These are phyloP conservation scores for Lachnellula hyalina DNA, from an alignment of 2,329 filamentous ascomycete species.

Conservation along the genomic window DNA sequence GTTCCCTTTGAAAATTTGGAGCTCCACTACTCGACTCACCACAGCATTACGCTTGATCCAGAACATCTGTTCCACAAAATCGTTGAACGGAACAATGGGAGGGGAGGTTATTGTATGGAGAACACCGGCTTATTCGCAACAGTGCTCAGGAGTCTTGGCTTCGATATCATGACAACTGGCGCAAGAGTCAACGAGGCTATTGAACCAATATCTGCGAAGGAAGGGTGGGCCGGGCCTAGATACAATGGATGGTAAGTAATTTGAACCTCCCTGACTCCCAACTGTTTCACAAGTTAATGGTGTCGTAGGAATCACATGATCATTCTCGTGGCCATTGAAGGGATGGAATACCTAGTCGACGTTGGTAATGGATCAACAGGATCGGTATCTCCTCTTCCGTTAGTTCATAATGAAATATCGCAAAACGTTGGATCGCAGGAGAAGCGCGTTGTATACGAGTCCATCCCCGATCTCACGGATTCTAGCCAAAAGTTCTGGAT, in stretches of 20 bases:
- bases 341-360: constrained; percentile 47
- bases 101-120: constrained; percentile 58
- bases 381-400: constrained; percentile 49
- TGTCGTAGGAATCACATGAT: constrained; percentile 49
- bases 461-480: constrained; percentile 40
- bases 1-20: constrained; percentile 17
- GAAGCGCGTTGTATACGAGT: constrained; percentile 48
- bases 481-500: constrained; percentile 49
- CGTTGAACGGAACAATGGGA: constrained; percentile 35
- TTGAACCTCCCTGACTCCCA: background rate
- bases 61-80: constrained; percentile 37
- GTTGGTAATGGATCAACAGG: constrained; percentile 40
- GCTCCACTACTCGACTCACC: constrained; percentile 12
- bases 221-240: background rate
- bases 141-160: constrained; percentile 44
- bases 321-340: constrained; percentile 50
- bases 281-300: background rate
- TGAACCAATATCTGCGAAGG: background rate
- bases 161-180: constrained; percentile 48
- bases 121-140: constrained; percentile 47
- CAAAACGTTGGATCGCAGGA: constrained; percentile 40
- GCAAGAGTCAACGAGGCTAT: constrained; percentile 37
- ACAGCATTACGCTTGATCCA: constrained; percentile 8
- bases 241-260: background rate
- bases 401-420: constrained; percentile 36